Base-by-base conservation (phyloP, 2,329 filamentous ascomycete genomes). In the Cladophialophora carrionii region DNA sequence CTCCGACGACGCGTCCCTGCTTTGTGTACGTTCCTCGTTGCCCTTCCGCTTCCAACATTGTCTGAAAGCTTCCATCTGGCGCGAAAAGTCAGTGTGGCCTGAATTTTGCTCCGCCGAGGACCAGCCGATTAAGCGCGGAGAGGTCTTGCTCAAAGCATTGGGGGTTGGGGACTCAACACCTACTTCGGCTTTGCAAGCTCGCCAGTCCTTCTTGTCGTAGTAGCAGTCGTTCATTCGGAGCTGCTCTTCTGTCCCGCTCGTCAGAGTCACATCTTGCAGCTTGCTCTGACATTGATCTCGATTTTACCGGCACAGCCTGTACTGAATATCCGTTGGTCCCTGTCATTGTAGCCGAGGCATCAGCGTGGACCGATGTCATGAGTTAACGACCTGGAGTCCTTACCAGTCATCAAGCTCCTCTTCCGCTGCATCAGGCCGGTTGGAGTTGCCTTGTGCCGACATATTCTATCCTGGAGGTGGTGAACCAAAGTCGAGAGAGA, bases 321-420 rank as follows among this genome's bases (percentile, higher is more conserved):
- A 82, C 92, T 96, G 82, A 92, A 96, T 78, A 98, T 98, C 75
- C 95, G 86, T 85, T 96, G 94, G 82, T 98, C 93, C 94, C 94
- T 98, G 20, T 48, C 31, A 31, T 9, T n/a, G 24, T 17, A 48
- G 37, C 37, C 37, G 41, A 49, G 41, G 10, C 7, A 41, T 60
- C 48, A 52, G 57, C 48, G n/a, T 34, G n/a, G 56, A 31, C 12
- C 3, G n/a, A 31, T 53, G 46, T 41, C 61, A 32, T 65, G 56
- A 65, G 53, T 31, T 34, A 20, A 22, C 53, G 43, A 5, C 53
- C 31, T 24, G n/a, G 22, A 31, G 29, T 37, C 48, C 62, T 56
- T 81, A 98, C 95, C 94, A 98, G 66, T 96, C 94, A 83, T 98
- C 95, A 3, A 91, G 91, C 78, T 97, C 94, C 78, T 97, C 92